Evolutionary conservation across 2,329 filamentous ascomycete genomes (phyloP).

Genomic region (Colletotrichum horii): DNA sequence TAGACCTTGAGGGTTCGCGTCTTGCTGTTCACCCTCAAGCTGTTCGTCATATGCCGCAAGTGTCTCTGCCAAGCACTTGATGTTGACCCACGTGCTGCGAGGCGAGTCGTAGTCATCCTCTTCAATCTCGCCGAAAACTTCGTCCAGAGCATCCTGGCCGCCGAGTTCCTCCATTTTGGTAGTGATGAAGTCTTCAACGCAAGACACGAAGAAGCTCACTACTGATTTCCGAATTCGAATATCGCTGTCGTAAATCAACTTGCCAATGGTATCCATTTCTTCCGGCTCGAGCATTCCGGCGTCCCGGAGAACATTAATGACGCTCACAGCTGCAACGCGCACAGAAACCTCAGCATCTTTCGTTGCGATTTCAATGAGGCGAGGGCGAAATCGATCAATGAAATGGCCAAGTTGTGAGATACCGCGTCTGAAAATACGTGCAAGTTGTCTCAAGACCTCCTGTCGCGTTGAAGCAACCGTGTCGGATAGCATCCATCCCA

Average conservation of each 20-base stretch:
- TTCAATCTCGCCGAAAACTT: constrained; percentile 73
- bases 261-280: constrained; percentile 88
- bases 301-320: constrained; percentile 82
- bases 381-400: constrained; percentile 86
- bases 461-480: constrained; percentile 73
- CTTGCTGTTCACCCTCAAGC: constrained; percentile 60
- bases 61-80: constrained; percentile 88
- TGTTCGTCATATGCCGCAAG: constrained; percentile 82
- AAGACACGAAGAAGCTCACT: constrained; percentile 87
- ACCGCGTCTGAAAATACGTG: constrained; percentile 78
- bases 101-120: constrained; percentile 80
- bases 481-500: constrained; percentile 96
- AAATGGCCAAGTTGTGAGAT: constrained; percentile 88
- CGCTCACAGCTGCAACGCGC: constrained; percentile 78
- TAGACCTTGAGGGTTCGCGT: constrained; percentile 47
- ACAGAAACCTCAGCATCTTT: constrained; percentile 83
- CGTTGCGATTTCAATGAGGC: constrained; percentile 91
- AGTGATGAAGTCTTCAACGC: constrained; percentile 82
- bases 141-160: constrained; percentile 77
- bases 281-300: constrained; percentile 87
- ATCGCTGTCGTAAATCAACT: constrained; percentile 88
- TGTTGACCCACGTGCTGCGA: constrained; percentile 83
- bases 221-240: constrained; percentile 85
- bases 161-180: constrained; percentile 83
- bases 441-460: constrained; percentile 87